A percentile compares a stretch with the other conserved stretches of the same genome.
Conservation (phyloP, 2,329 filamentous ascomycete species). For the Didymella keratinophila region DNA sequence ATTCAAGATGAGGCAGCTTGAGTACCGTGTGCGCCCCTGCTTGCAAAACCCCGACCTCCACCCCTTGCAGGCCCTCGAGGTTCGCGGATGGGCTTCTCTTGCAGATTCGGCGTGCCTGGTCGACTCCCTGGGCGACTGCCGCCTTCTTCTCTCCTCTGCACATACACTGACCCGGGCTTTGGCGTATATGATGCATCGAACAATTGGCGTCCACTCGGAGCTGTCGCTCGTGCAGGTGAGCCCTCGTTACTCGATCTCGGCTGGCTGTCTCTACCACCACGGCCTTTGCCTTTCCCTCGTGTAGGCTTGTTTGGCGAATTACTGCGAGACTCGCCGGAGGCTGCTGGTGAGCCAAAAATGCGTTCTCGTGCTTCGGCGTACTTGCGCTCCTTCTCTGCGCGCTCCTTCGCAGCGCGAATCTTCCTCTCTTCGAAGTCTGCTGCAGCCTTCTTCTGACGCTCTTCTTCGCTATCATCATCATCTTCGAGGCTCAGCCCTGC, state of each 20-base stretch:
- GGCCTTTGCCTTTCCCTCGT: slow-evolving; percentile 49
- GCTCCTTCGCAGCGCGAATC: slow-evolving; percentile 77
- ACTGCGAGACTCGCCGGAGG: slow-evolving; percentile 47
- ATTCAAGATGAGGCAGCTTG: no score
- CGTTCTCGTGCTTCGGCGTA: slow-evolving; percentile 90
- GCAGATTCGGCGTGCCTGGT: slow-evolving; percentile 64
- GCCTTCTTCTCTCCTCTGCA: slow-evolving; percentile 55
- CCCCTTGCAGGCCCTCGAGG: slow-evolving; percentile 79
- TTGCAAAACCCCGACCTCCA: slow-evolving; percentile 79
- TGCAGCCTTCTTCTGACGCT: slow-evolving; percentile 66
- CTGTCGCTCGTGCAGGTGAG: slow-evolving; percentile 41
- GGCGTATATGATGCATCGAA: slow-evolving; percentile 78
- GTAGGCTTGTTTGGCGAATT: slow-evolving; percentile 45
- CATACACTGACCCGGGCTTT: slow-evolving; percentile 64
- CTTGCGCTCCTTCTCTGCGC: slow-evolving; percentile 87
- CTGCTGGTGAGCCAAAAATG: slow-evolving; percentile 73
- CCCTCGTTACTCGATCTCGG: slow-evolving; percentile 49
- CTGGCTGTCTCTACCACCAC: slow-evolving; percentile 50
- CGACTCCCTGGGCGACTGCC: slow-evolving; percentile 57
- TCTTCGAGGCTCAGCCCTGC: slow-evolving; percentile 56
- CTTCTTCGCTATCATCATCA: slow-evolving; percentile 71
- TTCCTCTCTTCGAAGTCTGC: slow-evolving; percentile 79
- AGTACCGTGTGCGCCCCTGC: slow-evolving; percentile 59
- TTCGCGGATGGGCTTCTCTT: slow-evolving; percentile 74
- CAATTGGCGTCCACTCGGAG: slow-evolving; percentile 64